These are phyloP conservation scores for Monosporascus sp. DNA, from an alignment of 2,329 filamentous ascomycete species.

Conservation along the genomic window DNA sequence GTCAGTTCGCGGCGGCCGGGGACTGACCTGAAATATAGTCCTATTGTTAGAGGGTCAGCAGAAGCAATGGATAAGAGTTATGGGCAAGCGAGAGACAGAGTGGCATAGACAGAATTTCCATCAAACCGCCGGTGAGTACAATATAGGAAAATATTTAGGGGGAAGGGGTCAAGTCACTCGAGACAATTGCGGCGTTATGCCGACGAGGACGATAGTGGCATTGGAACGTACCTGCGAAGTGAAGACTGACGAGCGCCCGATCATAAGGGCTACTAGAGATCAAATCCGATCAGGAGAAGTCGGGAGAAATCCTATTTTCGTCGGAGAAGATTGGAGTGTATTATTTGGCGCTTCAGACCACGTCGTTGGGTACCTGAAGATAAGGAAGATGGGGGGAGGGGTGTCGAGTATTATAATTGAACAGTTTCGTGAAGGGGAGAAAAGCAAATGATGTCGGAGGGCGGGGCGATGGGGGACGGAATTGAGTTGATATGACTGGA, in stretches of 20 bases:
- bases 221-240: slow-evolving; percentile 69
- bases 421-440: neutral
- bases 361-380: no score
- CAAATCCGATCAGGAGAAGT: slow-evolving; percentile 15
- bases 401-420: no score
- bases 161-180: slow-evolving; percentile 1
- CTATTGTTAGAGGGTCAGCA: slow-evolving; percentile 45
- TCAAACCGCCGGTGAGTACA: neutral
- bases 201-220: neutral
- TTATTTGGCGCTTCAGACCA: neutral
- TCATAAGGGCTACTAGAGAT: slow-evolving; percentile 67
- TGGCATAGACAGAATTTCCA: neutral
- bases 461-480: neutral
- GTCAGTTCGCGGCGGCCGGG: slow-evolving; percentile 27
- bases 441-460: neutral
- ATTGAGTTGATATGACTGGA: neutral
- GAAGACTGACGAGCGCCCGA: slow-evolving; percentile 77
- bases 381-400: no score
- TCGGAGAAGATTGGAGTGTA: slow-evolving; percentile 7
- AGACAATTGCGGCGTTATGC: neutral
- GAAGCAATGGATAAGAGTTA: slow-evolving; percentile 10
- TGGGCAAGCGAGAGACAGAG: neutral
- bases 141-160: neutral
- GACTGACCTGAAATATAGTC: slow-evolving; percentile 72
- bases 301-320: slow-evolving; percentile 10